Evolutionary conservation across 2,329 filamentous ascomycete species (phyloP).

Genomic region (Alternaria longipes): DNA sequence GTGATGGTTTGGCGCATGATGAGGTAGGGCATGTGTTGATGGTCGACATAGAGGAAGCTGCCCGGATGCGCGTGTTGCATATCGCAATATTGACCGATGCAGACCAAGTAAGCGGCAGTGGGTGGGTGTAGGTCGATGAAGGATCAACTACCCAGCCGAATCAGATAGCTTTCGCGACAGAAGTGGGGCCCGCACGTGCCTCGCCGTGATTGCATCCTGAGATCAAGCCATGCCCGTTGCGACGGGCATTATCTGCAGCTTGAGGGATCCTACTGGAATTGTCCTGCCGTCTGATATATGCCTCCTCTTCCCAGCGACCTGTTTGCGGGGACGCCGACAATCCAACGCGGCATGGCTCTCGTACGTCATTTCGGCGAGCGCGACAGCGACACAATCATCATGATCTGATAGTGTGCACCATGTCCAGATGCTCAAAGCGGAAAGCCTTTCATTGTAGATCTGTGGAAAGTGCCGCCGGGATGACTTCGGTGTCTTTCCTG

Average conservation of each 20-base stretch:
- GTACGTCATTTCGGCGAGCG: slow-evolving; percentile 10
- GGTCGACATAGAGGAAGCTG: background rate
- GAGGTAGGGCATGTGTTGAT: background rate
- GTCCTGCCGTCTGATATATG: slow-evolving; percentile 12
- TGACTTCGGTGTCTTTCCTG: slow-evolving; percentile 7
- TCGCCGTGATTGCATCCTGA: slow-evolving; percentile 5
- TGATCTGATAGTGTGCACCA: background rate
- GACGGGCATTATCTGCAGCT: slow-evolving; percentile 20
- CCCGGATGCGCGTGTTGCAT: background rate
- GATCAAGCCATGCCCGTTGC: slow-evolving; percentile 20
- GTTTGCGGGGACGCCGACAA: slow-evolving; percentile 15
- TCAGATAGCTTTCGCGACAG: slow-evolving; percentile 5
- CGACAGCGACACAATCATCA: background rate
- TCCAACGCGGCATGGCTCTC: background rate
- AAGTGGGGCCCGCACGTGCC: slow-evolving; percentile 12
- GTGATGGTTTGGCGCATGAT: background rate
- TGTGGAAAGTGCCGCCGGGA: background rate
- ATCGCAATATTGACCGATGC: slow-evolving; percentile 12
- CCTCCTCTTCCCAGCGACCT: slow-evolving; percentile 15
- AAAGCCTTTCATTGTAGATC: slow-evolving; percentile 1
- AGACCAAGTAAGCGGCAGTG: slow-evolving; percentile 11
- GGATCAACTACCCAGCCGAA: slow-evolving; percentile 1
- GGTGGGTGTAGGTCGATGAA: background rate
- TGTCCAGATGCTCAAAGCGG: slow-evolving; percentile 6
- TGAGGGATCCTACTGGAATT: slow-evolving; percentile 9